Base-by-base conservation (phyloP, 2,329 filamentous ascomycete genomes). In the Dactylellina leptospora region DNA sequence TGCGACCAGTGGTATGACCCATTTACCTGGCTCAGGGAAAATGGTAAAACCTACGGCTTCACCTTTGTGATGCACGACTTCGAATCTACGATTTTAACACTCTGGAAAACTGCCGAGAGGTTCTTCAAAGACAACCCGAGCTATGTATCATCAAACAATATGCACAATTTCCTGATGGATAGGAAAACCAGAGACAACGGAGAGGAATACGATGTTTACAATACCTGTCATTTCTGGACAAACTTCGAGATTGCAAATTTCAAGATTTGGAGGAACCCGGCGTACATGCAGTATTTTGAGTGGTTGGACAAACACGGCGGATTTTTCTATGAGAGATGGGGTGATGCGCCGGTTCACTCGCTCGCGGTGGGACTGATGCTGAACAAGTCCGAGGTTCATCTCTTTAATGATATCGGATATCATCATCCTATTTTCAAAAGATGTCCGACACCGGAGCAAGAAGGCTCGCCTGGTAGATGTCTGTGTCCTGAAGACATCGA, bases 251-350 rank as follows among this genome's bases (percentile, higher is more conserved):
- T 66, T 11, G 61, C 51, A 47, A 58, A 47, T 20, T 25, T 36
- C 2, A 36, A 55, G 23, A 10, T 66, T 9, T 66, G 61, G 61
- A 50, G 38, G 44, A 66, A 28, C 8, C 51, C 58, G 44, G 42
- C 50, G 16, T 66, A 66, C 27, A 18, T 58, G n/a, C 51, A 53
- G 25, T 66, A 66, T 16, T 66, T 66, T 33, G 53, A 66, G 8
- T 58, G 36, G 6, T 11, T 66, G 11, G 61, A 66, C 18, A 51
- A 33, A 2, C 51, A 40, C 2, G 61, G 61, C 5, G 47, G 38
- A 9, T 66, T 66, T 36, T 66, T 58, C 38, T 66, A 66, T 10
- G 61, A 66, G 36, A 51, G 61, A 22, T 66, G 61, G 61, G 51
- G 51, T 2, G 61, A 66, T 45, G 61, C 61, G 11, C 51, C 61